phyloP scores from a whole-genome alignment of 2,329 filamentous ascomycete genomes.

The Huntiella bhutanensis region DNA sequence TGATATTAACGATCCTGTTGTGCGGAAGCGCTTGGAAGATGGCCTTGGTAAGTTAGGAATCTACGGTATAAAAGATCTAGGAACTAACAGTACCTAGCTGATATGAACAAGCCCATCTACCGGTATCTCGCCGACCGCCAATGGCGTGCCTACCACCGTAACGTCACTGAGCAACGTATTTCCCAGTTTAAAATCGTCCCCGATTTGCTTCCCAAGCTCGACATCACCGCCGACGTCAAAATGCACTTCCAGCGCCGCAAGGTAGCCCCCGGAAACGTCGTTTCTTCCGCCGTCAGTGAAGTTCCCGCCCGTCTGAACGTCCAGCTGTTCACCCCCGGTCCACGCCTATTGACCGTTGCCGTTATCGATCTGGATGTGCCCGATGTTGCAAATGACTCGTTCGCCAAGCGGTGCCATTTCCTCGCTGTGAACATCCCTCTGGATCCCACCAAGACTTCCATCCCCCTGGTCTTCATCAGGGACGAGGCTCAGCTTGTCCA shows the following conservation, averaged over 20 bases:
- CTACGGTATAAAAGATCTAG: conserved; percentile 12
- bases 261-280: conserved; percentile 57
- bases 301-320: conserved; percentile 56
- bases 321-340: conserved; percentile 66
- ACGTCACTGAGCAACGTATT: conserved; percentile 68
- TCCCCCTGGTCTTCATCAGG: conserved; percentile 46
- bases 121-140: conserved; percentile 70
- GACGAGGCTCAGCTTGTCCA: conserved; percentile 46
- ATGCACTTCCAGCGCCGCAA: conserved; percentile 57
- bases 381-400: conserved; percentile 52
- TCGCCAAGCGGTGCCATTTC: conserved; percentile 70
- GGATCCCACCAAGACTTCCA: conserved; percentile 31
- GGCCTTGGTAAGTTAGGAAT: conserved; percentile 46
- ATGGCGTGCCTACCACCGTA: conserved; percentile 70
- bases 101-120: conserved; percentile 95
- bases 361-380: conserved; percentile 87
- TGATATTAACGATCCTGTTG: conserved; percentile 84
- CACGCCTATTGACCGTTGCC: conserved; percentile 65
- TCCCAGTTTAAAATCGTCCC: conserved; percentile 73
- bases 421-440: conserved; percentile 50
- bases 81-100: conserved; percentile 34
- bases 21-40: conserved; percentile 90
- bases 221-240: conserved; percentile 61
- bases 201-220: conserved; percentile 65
- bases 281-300: conserved; percentile 58